phyloP scores from a whole-genome alignment of 2,329 filamentous ascomycete species.

The Cordyceps tenuipes region DNA sequence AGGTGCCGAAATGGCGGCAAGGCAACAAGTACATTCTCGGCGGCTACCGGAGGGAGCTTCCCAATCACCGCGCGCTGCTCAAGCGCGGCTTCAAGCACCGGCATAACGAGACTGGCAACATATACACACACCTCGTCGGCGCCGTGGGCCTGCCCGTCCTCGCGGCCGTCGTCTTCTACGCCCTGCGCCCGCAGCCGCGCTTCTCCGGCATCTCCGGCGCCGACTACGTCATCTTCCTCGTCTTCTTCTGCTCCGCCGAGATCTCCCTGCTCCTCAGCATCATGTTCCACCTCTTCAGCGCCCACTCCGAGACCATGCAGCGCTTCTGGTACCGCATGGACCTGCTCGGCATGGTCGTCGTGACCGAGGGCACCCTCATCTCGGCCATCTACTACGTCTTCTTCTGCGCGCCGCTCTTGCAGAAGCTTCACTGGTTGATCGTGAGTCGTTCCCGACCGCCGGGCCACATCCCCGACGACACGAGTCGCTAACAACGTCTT shows the following conservation, averaged over 20 bases:
- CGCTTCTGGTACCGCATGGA: neutral
- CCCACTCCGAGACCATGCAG: neutral
- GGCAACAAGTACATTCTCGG: slow-evolving; percentile 10
- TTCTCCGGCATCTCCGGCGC: neutral
- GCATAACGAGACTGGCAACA: slow-evolving; percentile 15
- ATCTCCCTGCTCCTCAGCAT: neutral
- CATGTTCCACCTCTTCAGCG: neutral
- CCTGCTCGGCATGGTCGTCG: neutral
- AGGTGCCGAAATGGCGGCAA: slow-evolving; percentile 9
- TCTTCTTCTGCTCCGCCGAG: neutral
- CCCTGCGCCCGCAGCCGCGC: neutral
- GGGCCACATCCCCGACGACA: neutral
- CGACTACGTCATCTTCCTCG: neutral
- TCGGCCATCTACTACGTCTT: neutral
- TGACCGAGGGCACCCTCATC: neutral
- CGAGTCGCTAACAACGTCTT: neutral
- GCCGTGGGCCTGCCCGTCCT: slow-evolving; percentile 12
- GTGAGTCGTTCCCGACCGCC: neutral
- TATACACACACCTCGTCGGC: slow-evolving; percentile 14
- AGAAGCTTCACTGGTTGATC: neutral
- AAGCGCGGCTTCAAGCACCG: slow-evolving; percentile 10
- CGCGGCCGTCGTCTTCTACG: neutral
- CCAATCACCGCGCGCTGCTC: slow-evolving; percentile 10
- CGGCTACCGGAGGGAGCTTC: slow-evolving; percentile 13
- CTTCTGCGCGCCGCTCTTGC: neutral